Evolutionary conservation across 2,329 filamentous ascomycete species (phyloP).

Genomic region (Hymenoscyphus infarciens): DNA sequence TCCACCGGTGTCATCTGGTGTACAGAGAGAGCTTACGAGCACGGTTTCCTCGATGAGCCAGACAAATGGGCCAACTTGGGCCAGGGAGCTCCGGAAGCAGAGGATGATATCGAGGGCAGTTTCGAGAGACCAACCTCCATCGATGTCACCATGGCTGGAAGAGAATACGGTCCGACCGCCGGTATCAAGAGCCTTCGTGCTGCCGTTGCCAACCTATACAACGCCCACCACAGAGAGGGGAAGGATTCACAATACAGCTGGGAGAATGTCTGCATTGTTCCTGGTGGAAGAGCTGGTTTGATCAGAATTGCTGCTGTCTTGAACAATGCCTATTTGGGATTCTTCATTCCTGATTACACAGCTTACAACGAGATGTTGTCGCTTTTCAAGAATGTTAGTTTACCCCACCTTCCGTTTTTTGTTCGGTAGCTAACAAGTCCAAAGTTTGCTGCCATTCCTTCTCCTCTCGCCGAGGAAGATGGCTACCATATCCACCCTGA

Average conservation of each 20-base stretch:
- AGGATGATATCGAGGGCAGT: conserved; percentile 86
- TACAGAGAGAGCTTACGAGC: conserved; percentile 80
- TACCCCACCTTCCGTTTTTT: not conserved
- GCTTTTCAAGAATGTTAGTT: conserved; percentile 77
- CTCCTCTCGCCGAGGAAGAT: conserved; percentile 78
- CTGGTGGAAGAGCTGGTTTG: conserved; percentile 85
- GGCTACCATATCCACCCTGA: conserved; percentile 91
- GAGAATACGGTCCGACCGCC: conserved; percentile 91
- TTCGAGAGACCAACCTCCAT: conserved; percentile 78
- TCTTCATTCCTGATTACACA: conserved; percentile 94
- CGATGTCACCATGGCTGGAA: conserved; percentile 70
- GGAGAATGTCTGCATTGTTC: conserved; percentile 97
- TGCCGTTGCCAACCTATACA: conserved; percentile 89
- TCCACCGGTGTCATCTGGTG: conserved; percentile 96
- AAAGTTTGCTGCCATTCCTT: conserved; percentile 80
- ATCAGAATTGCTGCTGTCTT: conserved; percentile 93
- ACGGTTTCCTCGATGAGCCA: conserved; percentile 81
- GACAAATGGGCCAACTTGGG: conserved; percentile 88
- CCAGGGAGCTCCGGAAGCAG: conserved; percentile 90
- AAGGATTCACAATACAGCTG: conserved; percentile 89
- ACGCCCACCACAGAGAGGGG: conserved; percentile 83
- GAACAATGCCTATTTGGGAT: conserved; percentile 86
- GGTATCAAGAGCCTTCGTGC: conserved; percentile 88
- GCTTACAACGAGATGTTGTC: conserved; percentile 98
- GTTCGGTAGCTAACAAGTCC: conserved; percentile 6